Base-by-base conservation (phyloP, 352 stramenopile species). In the Vaucheria bursata region DNA sequence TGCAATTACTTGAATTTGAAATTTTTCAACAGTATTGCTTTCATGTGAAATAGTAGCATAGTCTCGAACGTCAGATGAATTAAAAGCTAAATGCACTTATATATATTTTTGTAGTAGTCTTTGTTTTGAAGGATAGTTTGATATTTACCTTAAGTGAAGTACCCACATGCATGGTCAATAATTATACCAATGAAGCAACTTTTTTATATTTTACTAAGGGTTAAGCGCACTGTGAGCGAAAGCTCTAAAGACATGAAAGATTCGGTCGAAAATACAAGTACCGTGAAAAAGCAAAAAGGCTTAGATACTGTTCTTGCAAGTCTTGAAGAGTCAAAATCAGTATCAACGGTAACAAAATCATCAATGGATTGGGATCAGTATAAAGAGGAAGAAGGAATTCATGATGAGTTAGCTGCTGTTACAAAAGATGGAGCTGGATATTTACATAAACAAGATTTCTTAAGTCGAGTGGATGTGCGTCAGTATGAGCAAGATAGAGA, bases 331-430 rank as follows among this genome's bases (percentile, higher is more conserved):
- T 59, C 76, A 8, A 81, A 81, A 45, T 73, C 71, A 4, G 79
- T 81, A 8, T 81, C 76, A 4, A 81, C 76, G 69, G 76, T 81
- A 18, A 69, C 59, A 7, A 86, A 86, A 65, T 83, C 81, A 37
- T 75, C 73, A 31, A 39, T 79, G 37, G 81, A 86, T 50, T 86
- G 81, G 81, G 81, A 86, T 45, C 70, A 37, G 31, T 86, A 77
- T 59, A 86, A 86, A 53, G 80, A 79, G 32, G 45, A 85, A 31
- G 76, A 81, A 72, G 76, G 76, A 33, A 67, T 81, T 29, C 67
- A 79, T 38, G 76, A 79, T 33, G 81, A 86, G 38, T 59, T 85
- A 36, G 29, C 64, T 67, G n/a, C 59, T 68, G 78, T 73, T 37
- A 75, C 74, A 4, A 85, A 85, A 66, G 79, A 85, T 18, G 76